These are phyloP conservation scores for Cyberlindnera lachancei DNA, from an alignment of 805 yeast genomes.

Conservation along the genomic window DNA sequence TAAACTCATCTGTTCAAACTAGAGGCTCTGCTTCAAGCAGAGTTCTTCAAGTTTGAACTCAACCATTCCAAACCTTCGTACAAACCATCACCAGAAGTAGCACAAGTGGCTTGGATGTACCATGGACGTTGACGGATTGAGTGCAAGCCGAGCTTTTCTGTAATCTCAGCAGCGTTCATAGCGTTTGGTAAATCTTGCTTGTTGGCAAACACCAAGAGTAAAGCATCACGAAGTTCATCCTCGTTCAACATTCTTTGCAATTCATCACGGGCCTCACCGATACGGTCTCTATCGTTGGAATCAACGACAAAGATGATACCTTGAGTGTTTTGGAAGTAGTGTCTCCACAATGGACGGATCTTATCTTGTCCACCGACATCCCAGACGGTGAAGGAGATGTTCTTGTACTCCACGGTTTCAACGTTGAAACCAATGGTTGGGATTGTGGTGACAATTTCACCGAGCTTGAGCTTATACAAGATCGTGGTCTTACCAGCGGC, in stretches of 20 bases:
- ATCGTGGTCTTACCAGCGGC: conserved; percentile 99
- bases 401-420: conserved; percentile 95
- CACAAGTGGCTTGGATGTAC: conserved; percentile 99
- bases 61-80: conserved; percentile 98
- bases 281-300: conserved; percentile 96
- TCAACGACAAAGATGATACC: conserved; percentile 98
- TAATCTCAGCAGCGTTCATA: conserved; percentile 97
- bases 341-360: conserved; percentile 98
- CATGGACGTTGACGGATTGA: conserved; percentile 98
- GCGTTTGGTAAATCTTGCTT: conserved; percentile 99
- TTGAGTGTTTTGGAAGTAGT: conserved; percentile 97
- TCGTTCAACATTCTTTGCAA: conserved; percentile 97
- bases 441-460: conserved; percentile 92
- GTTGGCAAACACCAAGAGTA: conserved; percentile 92
- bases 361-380: conserved; percentile 99
- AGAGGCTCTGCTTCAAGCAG: conserved; percentile 29
- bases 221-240: conserved; percentile 96
- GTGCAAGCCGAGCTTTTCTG: conserved; percentile 94
- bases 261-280: conserved; percentile 96
- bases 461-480: conserved; percentile 87
- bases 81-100: conserved; percentile 98
- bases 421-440: conserved; percentile 98
- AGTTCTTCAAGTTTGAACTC: conserved; percentile 79
- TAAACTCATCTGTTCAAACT: too few relatives aligned
- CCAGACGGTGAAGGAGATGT: conserved; percentile 96